Conservation (phyloP, 2,329 filamentous ascomycete species). For the Fusarium sp. region DNA sequence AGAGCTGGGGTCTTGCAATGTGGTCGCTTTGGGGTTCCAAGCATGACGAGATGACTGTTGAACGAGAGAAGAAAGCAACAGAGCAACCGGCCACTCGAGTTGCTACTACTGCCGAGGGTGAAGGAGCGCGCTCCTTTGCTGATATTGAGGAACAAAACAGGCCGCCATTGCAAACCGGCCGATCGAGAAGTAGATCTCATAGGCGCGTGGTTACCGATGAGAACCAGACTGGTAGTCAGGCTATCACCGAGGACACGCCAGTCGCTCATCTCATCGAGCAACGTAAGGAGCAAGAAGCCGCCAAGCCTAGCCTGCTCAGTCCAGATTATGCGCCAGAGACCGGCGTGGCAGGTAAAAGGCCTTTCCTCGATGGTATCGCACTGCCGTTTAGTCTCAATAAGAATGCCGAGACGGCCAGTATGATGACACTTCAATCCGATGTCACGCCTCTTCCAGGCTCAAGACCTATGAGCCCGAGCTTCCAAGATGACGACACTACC, state of each 20-base stretch:
- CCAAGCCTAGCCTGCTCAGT: conserved; percentile 58
- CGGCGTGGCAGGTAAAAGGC: conserved; percentile 70
- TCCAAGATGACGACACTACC: conserved; percentile 24
- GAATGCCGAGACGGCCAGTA: conserved; percentile 75
- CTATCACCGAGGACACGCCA: conserved; percentile 56
- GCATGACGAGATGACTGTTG: conserved; percentile 82
- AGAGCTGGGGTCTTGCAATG: conserved; percentile 81
- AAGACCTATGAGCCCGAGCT: conserved; percentile 51
- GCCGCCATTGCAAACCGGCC: conserved; percentile 40
- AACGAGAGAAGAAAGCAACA: conserved; percentile 66
- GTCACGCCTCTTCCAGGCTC: conserved; percentile 48
- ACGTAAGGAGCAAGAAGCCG: conserved; percentile 55
- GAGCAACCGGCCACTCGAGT: conserved; percentile 49
- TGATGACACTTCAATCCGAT: conserved; percentile 71
- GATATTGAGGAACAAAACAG: conserved; percentile 57
- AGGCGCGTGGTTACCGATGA: conserved; percentile 64
- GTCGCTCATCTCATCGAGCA: conserved; percentile 59
- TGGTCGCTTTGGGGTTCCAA: conserved; percentile 92
- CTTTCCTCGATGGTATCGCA: conserved; percentile 75
- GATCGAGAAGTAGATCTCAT: conserved; percentile 57
- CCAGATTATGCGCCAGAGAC: conserved; percentile 60
- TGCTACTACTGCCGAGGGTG: conserved; percentile 57
- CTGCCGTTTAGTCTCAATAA: conserved; percentile 78
- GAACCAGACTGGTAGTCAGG: conserved; percentile 57
- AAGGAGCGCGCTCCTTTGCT: conserved; percentile 57